phyloP scores from a whole-genome alignment of 768 basidiomycete genomes.

The Lactifluus echinatus region DNA sequence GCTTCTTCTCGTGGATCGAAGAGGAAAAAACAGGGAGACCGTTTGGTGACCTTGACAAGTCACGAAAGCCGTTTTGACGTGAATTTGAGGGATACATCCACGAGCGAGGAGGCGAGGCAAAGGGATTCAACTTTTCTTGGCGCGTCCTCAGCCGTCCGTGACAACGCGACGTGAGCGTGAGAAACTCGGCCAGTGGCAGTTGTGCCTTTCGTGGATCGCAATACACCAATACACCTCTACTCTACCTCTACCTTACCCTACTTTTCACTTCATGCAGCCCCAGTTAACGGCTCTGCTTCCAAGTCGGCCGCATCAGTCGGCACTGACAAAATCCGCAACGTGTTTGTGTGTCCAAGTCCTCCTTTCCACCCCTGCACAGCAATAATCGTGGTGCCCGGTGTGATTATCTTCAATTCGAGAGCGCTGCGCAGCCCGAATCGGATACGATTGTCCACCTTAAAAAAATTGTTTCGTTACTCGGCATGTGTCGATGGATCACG shows the following conservation, averaged over 20 bases:
- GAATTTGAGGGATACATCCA: constrained; percentile 40
- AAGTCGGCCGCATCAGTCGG: constrained; percentile 77
- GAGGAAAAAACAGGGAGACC: constrained; percentile 44
- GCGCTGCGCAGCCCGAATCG: constrained; percentile 83
- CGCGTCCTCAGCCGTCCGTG: background rate
- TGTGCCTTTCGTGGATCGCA: too few relatives aligned
- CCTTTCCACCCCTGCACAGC: constrained; percentile 99
- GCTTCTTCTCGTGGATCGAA: constrained; percentile 59
- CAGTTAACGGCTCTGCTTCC: constrained; percentile 54
- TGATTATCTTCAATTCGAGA: constrained; percentile 76
- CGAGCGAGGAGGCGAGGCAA: background rate
- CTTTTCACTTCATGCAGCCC: background rate
- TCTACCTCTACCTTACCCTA: background rate
- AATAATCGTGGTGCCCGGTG: constrained; percentile 79
- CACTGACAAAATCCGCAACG: constrained; percentile 73
- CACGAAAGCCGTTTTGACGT: constrained; percentile 39
- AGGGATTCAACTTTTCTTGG: background rate
- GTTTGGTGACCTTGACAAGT: constrained; percentile 36
- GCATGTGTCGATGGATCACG: constrained; percentile 3
- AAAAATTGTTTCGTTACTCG: background rate
- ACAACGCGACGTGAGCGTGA: constrained; percentile 4
- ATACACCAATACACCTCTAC: constrained; percentile 8
- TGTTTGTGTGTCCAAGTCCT: constrained; percentile 93
- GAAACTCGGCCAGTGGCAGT: background rate
- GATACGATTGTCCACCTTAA: constrained; percentile 79